Evolutionary conservation across 2,329 filamentous ascomycete genomes (phyloP), one percentile per base, ranked within the genome.

Genomic region (Verticillium klebahnii): DNA sequence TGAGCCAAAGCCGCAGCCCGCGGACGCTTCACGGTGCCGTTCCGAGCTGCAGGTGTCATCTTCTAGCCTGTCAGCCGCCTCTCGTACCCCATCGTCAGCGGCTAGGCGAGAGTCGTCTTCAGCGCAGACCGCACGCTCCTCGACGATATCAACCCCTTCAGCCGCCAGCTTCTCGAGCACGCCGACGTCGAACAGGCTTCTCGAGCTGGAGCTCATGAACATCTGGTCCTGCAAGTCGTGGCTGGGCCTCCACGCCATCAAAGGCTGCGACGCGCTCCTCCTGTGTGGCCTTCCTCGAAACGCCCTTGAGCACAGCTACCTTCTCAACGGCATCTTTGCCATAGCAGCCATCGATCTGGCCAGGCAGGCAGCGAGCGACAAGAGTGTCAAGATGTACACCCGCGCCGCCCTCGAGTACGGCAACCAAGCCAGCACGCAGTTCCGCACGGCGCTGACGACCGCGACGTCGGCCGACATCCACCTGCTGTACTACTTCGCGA

Each of bases 201-300:
- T 39, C n/a, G 80, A 82, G 61, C 72, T 84, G 11, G 80, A 83
- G 63, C 67, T 84, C 52, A 81, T 84, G 78, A 80, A 83, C 64
- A 77, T 77, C 34, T 84, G 78, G 74, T 76, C 79, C 2, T 80
- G 77, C 0, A 74, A 73, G 15, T 82, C 80, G 0, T 83, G 75
- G 34, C 34, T 36, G 9, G 34, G 34, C 34, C 14, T 36, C 2
- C 34, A 36, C 34, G 34, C 34, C 14, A 36, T 36, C 34, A 36
- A 36, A 36, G 34, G 34, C 34, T 36, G 34, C 34, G 72, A 72
- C 14, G 71, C 69, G 39, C 67, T 77, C 45, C 70, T 79, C 11
- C 73, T 74, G 25, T 61, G 64, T 0, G 62, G 72, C 6, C 61
- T 79, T 23, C 71, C 75, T 8, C 69, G 72, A 2, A 67, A 71